Percentiles rank a stretch among this genome's conserved stretches.
Evolutionary conservation across 768 basidiomycete genomes (phyloP).

Genomic region (Termitomyces sp.): DNA sequence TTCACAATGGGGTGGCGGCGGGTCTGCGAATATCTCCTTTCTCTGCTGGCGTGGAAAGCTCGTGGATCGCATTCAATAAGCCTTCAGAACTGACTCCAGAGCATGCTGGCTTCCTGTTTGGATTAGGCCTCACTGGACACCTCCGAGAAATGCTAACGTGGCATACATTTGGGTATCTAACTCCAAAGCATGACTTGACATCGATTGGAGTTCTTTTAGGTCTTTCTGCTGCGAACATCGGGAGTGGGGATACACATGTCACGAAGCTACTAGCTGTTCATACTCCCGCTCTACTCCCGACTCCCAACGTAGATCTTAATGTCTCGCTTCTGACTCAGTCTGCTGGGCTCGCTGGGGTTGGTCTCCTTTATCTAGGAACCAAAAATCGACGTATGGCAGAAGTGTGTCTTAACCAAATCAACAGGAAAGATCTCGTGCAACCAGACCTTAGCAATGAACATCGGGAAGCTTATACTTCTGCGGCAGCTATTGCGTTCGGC

Average conservation of each 20-base stretch:
- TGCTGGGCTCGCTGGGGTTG: slow-evolving; percentile 82
- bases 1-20: slow-evolving; percentile 95
- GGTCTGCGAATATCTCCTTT: slow-evolving; percentile 78
- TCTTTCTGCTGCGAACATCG: slow-evolving; percentile 86
- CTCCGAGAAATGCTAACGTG: slow-evolving; percentile 85
- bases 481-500: slow-evolving; percentile 87
- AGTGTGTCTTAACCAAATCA: slow-evolving; percentile 81
- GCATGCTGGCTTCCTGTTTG: slow-evolving; percentile 95
- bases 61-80: slow-evolving; percentile 95
- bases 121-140: slow-evolving; percentile 89
- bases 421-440: slow-evolving; percentile 68
- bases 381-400: slow-evolving; percentile 90
- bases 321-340: slow-evolving; percentile 87
- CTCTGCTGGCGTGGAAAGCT: slow-evolving; percentile 77
- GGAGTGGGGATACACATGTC: slow-evolving; percentile 79
- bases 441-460: slow-evolving; percentile 85
- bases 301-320: slow-evolving; percentile 82
- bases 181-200: slow-evolving; percentile 93
- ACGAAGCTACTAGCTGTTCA: slow-evolving; percentile 91
- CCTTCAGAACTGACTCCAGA: slow-evolving; percentile 86
- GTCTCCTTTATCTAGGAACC: slow-evolving; percentile 85
- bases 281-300: slow-evolving; percentile 87
- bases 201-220: slow-evolving; percentile 92
- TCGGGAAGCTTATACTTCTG: slow-evolving; percentile 87
- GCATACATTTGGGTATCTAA: slow-evolving; percentile 94